phyloP scores from a whole-genome alignment of 1,284 basidiomycete genomes.

The Cystobasidiaceae sp. region DNA sequence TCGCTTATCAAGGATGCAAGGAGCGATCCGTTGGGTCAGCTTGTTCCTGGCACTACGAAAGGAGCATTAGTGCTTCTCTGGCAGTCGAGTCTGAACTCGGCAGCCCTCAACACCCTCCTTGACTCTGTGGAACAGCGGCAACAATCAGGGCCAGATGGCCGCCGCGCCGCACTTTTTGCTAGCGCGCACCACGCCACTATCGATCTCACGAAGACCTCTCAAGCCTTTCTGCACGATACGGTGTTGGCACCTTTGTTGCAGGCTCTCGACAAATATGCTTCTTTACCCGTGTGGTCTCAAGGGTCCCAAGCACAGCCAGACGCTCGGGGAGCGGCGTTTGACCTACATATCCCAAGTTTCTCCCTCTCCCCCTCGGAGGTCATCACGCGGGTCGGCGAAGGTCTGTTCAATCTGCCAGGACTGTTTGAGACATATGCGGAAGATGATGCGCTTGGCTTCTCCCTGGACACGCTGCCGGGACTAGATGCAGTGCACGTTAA shows the following conservation, averaged over 20 bases:
- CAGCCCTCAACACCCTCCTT: slow-evolving; percentile 64
- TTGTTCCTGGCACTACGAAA: slow-evolving; percentile 59
- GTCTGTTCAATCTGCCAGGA: slow-evolving; percentile 82
- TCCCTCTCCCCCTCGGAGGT: slow-evolving; percentile 83
- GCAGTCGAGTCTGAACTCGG: slow-evolving; percentile 74
- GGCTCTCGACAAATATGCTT: slow-evolving; percentile 67
- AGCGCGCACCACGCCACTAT: slow-evolving; percentile 59
- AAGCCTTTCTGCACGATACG: slow-evolving; percentile 69
- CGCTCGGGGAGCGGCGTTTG: slow-evolving; percentile 52
- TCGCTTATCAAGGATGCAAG: slow-evolving; percentile 55
- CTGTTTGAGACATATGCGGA: slow-evolving; percentile 91
- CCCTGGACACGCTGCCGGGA: slow-evolving; percentile 68
- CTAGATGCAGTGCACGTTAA: slow-evolving; percentile 14
- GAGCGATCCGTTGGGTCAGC: slow-evolving; percentile 55
- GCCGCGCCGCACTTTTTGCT: slow-evolving; percentile 53
- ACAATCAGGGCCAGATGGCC: slow-evolving; percentile 11
- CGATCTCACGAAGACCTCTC: slow-evolving; percentile 65
- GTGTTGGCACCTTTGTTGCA: slow-evolving; percentile 78
- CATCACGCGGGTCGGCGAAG: slow-evolving; percentile 84
- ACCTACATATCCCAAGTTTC: slow-evolving; percentile 82
- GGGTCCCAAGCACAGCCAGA: slow-evolving; percentile 34
- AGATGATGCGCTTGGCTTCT: slow-evolving; percentile 83
- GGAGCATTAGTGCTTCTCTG: slow-evolving; percentile 68
- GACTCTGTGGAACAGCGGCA: slow-evolving; percentile 51
- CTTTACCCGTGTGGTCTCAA: slow-evolving; percentile 63